Evolutionary conservation across 768 basidiomycete species (phyloP), one percentile per base, ranked within the genome.

Genomic region (Tremella fuciformis): DNA sequence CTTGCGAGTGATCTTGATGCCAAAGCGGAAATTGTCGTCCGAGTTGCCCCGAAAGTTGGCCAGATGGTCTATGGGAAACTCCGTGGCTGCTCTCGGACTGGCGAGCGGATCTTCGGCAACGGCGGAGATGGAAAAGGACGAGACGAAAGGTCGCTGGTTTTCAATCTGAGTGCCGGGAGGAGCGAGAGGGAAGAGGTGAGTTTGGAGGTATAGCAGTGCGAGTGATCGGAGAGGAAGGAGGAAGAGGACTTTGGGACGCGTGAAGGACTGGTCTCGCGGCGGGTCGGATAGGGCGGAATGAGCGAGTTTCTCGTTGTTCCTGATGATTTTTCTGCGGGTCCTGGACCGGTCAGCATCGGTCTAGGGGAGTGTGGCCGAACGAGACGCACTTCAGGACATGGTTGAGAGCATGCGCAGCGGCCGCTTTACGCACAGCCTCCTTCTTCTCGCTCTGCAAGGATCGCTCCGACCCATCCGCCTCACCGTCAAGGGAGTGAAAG

Each of bases 11-110:
- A 98, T 76, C 79, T 98, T 98, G 62, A 97, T 78, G 0, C 96
- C 96, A 29, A 96, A 80, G 60, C 91, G 80, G 75, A 99, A 98
- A 66, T 85, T 89, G 73, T 99, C 96, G 70, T 99, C 96, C 25
- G 92, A 83, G 71, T 99, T 99, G n/a, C 96, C 96, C 66, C 85
- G 84, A 82, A 98, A 97, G 54, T 84, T 93, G 65, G 91, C 89
- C 9, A 94, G 83, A 70, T 99, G 94, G 70, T 98, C 96, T 13
- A 76, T 71, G 1, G 94, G 88, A 75, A 93, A 93, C 21, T 83
- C 84, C 4, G 84, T 83, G 49, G 85, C 84, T 6, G 88, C 86
- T 2, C 79, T 79, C 16, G 85, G 82, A 9, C 64, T 62, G 15
- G 68, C 67, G 26, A 64, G 58, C 11, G 75, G 71, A 78, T 98